Evolutionary conservation across 2,329 filamentous ascomycete genomes (phyloP).

Genomic region (Mollisia scopiformis): DNA sequence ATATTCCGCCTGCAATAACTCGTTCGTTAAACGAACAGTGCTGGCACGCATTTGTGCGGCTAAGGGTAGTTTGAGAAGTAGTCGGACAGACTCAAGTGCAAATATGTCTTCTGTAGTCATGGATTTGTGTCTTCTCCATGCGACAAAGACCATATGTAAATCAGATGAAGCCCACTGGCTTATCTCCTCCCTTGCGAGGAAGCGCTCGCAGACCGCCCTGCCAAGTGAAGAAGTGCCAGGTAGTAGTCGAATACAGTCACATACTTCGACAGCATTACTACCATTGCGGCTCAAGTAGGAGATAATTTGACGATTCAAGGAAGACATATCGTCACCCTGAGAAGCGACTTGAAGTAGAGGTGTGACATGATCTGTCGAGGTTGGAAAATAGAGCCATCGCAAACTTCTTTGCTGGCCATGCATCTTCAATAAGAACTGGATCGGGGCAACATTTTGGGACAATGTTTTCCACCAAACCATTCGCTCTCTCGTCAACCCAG

Average conservation of each 20-base stretch:
- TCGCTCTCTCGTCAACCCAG: constrained; percentile 1
- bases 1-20: background rate
- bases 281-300: background rate
- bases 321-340: background rate
- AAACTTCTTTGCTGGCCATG: constrained; percentile 2
- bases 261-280: background rate
- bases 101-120: background rate
- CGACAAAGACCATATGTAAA: background rate
- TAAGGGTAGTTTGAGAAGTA: background rate
- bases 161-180: background rate
- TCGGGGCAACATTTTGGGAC: background rate
- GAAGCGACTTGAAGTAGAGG: background rate
- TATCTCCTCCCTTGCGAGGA: background rate
- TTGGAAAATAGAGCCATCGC: constrained; percentile 7
- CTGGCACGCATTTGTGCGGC: background rate
- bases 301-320: background rate
- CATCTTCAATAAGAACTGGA: background rate
- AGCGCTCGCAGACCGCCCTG: background rate
- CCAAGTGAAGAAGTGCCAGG: background rate
- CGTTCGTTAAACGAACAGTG: background rate
- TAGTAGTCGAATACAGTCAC: constrained; percentile 1
- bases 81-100: background rate
- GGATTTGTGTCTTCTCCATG: constrained; percentile 1
- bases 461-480: constrained; percentile 6
- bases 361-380: background rate